Percentiles rank a stretch among this genome's conserved stretches.
Conservation (phyloP, 1,284 basidiomycete genomes). For the Cutaneotrichosporon spelunceum region DNA sequence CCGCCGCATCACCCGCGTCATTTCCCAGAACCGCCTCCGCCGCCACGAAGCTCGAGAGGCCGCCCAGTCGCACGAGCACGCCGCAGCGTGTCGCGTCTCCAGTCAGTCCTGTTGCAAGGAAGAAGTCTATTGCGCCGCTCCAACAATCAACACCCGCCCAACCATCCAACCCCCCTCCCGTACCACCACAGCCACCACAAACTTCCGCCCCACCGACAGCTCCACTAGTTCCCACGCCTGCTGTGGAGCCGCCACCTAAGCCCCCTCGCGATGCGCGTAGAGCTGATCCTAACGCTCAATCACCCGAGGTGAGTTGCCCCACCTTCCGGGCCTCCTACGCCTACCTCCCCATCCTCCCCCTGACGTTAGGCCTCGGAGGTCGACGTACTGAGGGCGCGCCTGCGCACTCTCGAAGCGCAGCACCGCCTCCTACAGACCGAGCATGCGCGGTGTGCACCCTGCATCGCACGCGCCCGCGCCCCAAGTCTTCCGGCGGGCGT, state of each 20-base stretch:
- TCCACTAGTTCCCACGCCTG: not conserved
- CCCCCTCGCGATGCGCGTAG: conserved; percentile 1
- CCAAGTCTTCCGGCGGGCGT: not conserved
- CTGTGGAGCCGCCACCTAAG: not conserved
- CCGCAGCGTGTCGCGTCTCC: not conserved
- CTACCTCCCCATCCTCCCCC: not conserved
- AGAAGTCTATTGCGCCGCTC: not conserved
- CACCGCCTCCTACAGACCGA: conserved; percentile 27
- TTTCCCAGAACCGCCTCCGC: not conserved
- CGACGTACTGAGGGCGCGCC: not conserved
- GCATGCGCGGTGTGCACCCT: conserved; percentile 28
- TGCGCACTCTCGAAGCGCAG: conserved; percentile 22
- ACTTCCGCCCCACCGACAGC: not conserved
- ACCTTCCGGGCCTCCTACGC: no score
- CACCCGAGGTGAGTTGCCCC: not conserved
- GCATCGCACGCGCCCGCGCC: conserved; percentile 2
- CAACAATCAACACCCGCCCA: not conserved
- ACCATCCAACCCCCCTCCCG: not conserved
- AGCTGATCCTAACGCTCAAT: not conserved
- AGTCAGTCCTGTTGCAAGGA: not conserved
- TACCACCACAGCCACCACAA: not conserved
- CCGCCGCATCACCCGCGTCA: not conserved
- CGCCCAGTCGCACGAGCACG: not conserved
- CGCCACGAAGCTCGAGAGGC: not conserved
- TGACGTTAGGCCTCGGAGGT: not conserved